phyloP scores from a whole-genome alignment of 2,329 filamentous ascomycete species.

The Colletotrichum kahawae region DNA sequence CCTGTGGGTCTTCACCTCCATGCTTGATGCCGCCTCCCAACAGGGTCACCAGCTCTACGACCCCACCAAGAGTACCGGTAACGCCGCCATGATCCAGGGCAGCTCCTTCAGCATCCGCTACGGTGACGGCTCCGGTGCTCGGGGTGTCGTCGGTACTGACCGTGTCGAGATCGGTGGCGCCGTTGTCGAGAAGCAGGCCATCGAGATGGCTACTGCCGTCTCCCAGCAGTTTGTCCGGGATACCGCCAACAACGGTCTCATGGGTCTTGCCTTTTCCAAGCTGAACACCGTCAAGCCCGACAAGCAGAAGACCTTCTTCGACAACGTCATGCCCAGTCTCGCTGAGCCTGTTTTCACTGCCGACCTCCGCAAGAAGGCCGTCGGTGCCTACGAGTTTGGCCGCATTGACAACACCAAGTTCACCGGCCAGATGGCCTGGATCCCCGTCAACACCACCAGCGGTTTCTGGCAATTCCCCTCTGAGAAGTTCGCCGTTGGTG shows the following conservation, averaged over 20 bases:
- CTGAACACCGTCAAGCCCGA: constrained; percentile 69
- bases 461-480: constrained; percentile 76
- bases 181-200: constrained; percentile 64
- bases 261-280: constrained; percentile 70
- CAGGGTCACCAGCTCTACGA: constrained; percentile 53
- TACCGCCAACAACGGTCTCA: constrained; percentile 68
- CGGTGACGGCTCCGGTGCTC: constrained; percentile 68
- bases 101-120: constrained; percentile 69
- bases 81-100: constrained; percentile 40
- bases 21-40: constrained; percentile 50
- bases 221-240: constrained; percentile 64
- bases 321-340: constrained; percentile 67
- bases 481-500: constrained; percentile 59
- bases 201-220: constrained; percentile 68
- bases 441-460: constrained; percentile 61
- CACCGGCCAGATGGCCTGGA: constrained; percentile 65
- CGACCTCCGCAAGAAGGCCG: constrained; percentile 63
- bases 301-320: constrained; percentile 75
- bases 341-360: constrained; percentile 74
- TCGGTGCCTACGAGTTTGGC: constrained; percentile 77
- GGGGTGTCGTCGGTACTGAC: constrained; percentile 71
- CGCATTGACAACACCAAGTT: constrained; percentile 69
- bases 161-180: constrained; percentile 71
- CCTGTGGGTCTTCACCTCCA: constrained; percentile 75
- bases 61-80: constrained; percentile 37